Evolutionary conservation across 176 grass and related monocot genomes (phyloP).

Genomic region (Lolium multiflorum): DNA sequence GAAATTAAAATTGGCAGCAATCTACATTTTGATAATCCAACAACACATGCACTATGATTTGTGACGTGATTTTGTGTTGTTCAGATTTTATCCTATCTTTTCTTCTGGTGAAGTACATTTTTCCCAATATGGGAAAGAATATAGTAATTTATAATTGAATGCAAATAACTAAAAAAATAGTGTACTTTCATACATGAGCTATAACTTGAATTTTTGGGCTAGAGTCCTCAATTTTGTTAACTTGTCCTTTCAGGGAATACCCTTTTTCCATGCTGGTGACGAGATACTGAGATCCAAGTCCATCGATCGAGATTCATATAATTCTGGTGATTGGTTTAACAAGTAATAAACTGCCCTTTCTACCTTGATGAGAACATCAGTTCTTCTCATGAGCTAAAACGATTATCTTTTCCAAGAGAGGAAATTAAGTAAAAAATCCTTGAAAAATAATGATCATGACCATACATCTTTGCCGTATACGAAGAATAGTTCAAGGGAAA

Average conservation of each 20-base stretch:
- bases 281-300: conserved; percentile 94
- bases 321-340: conserved; percentile 99
- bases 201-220: conserved; percentile 16
- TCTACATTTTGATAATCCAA: not conserved
- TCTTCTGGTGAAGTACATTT: not conserved
- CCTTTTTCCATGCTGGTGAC: conserved; percentile 97
- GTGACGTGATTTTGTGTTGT: conserved; percentile 14
- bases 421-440: conserved; percentile 7
- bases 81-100: conserved; percentile 14
- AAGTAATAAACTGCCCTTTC: conserved; percentile 56
- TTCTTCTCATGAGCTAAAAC: conserved; percentile 19
- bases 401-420: not conserved
- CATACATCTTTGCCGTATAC: conserved; percentile 20
- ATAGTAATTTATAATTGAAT: not conserved
- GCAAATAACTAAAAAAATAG: not conserved
- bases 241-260: conserved; percentile 75
- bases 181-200: conserved; percentile 5
- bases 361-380: conserved; percentile 16
- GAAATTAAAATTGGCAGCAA: conserved; percentile 12
- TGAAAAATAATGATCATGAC: not conserved
- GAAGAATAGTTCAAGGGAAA: conserved; percentile 13
- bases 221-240: conserved; percentile 3
- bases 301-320: conserved; percentile 93
- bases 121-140: not conserved
- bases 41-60: not conserved